Base-by-base conservation (phyloP, 2,329 filamentous ascomycete genomes). In the Coccinonectria pachysandricola region DNA sequence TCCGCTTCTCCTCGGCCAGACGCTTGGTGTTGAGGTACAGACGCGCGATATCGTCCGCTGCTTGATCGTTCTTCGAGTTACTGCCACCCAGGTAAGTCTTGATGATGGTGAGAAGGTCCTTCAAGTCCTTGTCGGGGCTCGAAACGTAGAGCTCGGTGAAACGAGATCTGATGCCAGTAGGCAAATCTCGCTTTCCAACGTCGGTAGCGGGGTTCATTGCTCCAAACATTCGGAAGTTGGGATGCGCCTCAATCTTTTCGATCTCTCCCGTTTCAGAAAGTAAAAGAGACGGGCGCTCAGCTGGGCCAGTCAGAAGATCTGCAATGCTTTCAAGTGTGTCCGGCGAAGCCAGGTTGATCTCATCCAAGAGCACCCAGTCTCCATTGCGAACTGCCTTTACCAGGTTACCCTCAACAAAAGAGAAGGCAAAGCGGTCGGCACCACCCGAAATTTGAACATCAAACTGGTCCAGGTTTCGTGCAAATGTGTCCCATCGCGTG, bases 161-260 rank as follows among this genome's bases (percentile, higher is more conserved):
- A 24, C 87, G 74, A 7, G 87, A 93, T 29, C 88, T 71, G 21
- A 96, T 74, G 2, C 88, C 87, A 28, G 83, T 75, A 1, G 88
- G 86, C 10, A 99, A 62, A 53, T 98, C 91, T 30, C 88, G 79
- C 58, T 98, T 99, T 34, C 92, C 91, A 30, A 95, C 77, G 59
- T 99, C 91, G 3, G 91, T 98, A 5, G 91, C 91, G 15, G 91
- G 91, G 48, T 99, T 99, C 91, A 99, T 99, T 15, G 92, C 91
- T 26, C 84, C 92, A 49, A 99, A 98, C 9, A 99, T 82, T 19
- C 91, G 77, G 53, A 99, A 98, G 38, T 94, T 77, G 0, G 85
- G 79, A 53, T 98, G 88, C 1, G 87, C 91, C 34, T 78, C 69
- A 18, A 98, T 78, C 38, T 87, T 75, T 53, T 96, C 85, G 21